Evolutionary conservation across 78 protist species (phyloP).

Genomic region (Pelomyxa schiedti): DNA sequence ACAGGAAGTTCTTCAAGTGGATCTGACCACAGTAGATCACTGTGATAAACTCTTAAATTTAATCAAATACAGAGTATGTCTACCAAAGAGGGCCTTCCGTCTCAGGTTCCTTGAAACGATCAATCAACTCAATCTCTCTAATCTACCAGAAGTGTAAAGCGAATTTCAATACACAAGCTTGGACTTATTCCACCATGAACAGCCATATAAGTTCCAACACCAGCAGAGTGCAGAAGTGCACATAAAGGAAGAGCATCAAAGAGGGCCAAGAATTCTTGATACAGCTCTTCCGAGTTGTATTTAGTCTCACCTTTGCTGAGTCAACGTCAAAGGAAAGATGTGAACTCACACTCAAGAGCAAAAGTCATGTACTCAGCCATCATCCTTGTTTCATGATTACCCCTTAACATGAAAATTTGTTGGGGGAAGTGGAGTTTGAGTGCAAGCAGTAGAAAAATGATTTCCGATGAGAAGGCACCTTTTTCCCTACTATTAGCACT

Average conservation of each 20-base stretch:
- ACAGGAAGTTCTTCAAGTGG: too few relatives aligned
- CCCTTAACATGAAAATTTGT: slow-evolving; percentile 27
- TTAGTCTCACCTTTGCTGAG: neutral
- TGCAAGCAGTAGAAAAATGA: slow-evolving; percentile 18
- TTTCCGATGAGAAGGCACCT: slow-evolving; percentile 18
- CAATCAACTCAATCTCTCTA: too few relatives aligned
- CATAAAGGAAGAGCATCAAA: neutral
- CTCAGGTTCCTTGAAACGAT: too few relatives aligned
- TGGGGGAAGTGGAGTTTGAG: slow-evolving; percentile 15
- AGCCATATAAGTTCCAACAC: neutral
- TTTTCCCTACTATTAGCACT: too few relatives aligned
- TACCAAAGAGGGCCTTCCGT: too few relatives aligned
- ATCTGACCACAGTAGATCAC: slow-evolving; percentile 72
- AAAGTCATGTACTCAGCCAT: neutral
- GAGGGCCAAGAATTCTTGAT: neutral
- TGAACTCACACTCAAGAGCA: neutral
- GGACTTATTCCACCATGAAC: neutral
- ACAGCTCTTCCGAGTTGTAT: neutral
- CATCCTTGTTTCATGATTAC: slow-evolving; percentile 42
- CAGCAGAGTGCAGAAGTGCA: neutral
- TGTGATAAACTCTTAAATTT: too few relatives aligned
- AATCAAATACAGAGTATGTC: too few relatives aligned
- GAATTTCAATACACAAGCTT: too few relatives aligned
- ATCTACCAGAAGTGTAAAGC: too few relatives aligned
- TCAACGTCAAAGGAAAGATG: neutral